Conservation (phyloP, 2,329 filamentous ascomycete genomes). For the Paecilomyces formosus region DNA sequence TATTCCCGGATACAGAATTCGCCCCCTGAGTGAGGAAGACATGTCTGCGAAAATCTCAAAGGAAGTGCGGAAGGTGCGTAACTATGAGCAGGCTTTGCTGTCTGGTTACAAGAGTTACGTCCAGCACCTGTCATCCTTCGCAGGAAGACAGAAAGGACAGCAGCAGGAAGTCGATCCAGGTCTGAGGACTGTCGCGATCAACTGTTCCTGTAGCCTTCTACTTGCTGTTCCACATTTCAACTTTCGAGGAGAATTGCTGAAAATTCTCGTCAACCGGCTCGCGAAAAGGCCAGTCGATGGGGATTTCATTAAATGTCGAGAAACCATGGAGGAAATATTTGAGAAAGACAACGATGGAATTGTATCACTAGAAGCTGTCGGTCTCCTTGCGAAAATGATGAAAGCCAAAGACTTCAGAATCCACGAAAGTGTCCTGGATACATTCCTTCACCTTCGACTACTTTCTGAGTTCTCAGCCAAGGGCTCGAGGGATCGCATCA, state of each 20-base stretch:
- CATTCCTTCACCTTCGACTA: constrained; percentile 81
- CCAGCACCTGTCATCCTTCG: constrained; percentile 62
- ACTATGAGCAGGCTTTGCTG: constrained; percentile 83
- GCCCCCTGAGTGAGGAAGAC: constrained; percentile 67
- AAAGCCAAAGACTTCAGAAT: constrained; percentile 75
- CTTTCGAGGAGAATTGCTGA: constrained; percentile 79
- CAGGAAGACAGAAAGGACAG: constrained; percentile 47
- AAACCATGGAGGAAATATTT: constrained; percentile 76
- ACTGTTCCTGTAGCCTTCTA: constrained; percentile 75
- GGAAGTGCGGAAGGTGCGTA: constrained; percentile 73
- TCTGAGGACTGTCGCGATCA: constrained; percentile 69
- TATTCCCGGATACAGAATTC: constrained; percentile 92
- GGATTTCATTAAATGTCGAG: constrained; percentile 69
- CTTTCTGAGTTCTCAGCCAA: constrained; percentile 82
- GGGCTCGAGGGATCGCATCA: constrained; percentile 69
- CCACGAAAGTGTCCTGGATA: constrained; percentile 79
- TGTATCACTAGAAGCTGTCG: constrained; percentile 77
- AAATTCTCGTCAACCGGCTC: constrained; percentile 78
- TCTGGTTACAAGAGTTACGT: constrained; percentile 80
- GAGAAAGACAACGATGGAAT: constrained; percentile 82
- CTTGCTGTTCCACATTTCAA: constrained; percentile 92
- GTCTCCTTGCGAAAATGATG: constrained; percentile 89
- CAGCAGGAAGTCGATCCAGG: constrained; percentile 24
- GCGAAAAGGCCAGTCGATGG: constrained; percentile 63
- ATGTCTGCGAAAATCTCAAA: constrained; percentile 78